Evolutionary conservation across 2,329 filamentous ascomycete genomes (phyloP).

Genomic region (Curvularia hawaiiensis): DNA sequence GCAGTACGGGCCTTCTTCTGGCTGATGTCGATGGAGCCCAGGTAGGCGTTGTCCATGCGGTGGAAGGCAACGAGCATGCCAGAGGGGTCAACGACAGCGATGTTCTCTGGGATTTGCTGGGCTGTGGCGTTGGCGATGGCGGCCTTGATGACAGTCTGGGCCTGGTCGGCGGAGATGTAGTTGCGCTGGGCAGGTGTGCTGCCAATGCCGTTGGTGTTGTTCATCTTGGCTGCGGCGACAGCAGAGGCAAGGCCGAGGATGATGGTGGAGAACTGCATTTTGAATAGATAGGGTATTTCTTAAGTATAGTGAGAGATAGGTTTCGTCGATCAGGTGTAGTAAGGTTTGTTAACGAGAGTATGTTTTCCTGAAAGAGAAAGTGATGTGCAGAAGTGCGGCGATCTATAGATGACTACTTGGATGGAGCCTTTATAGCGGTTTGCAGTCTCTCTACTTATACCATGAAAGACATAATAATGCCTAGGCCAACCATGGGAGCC

Average conservation of each 20-base stretch:
- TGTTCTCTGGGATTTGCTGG: slow-evolving; percentile 33
- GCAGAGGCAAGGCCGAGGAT: slow-evolving; percentile 12
- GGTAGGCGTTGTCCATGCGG: slow-evolving; percentile 37
- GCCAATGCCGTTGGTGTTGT: slow-evolving; percentile 32
- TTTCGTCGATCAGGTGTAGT: background rate
- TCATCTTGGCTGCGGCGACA: slow-evolving; percentile 17
- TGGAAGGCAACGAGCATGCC: slow-evolving; percentile 37
- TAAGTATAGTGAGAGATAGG: background rate
- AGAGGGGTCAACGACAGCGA: slow-evolving; percentile 37
- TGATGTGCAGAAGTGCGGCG: background rate
- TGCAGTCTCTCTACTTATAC: background rate
- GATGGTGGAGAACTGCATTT: slow-evolving; percentile 7
- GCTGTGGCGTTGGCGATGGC: slow-evolving; percentile 31
- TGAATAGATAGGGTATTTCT: background rate
- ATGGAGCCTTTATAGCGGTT: background rate
- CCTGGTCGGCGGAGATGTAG: slow-evolving; percentile 31
- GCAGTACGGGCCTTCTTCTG: slow-evolving; percentile 38
- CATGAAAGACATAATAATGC: background rate
- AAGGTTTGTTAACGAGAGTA: background rate
- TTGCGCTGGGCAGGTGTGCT: slow-evolving; percentile 25
- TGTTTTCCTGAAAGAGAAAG: background rate
- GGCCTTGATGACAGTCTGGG: slow-evolving; percentile 27
- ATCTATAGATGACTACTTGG: background rate
- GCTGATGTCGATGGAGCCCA: slow-evolving; percentile 36
- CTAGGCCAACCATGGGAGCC: background rate